Evolutionary conservation across 768 basidiomycete species (phyloP).

Genomic region (Boletus eberwhitei): DNA sequence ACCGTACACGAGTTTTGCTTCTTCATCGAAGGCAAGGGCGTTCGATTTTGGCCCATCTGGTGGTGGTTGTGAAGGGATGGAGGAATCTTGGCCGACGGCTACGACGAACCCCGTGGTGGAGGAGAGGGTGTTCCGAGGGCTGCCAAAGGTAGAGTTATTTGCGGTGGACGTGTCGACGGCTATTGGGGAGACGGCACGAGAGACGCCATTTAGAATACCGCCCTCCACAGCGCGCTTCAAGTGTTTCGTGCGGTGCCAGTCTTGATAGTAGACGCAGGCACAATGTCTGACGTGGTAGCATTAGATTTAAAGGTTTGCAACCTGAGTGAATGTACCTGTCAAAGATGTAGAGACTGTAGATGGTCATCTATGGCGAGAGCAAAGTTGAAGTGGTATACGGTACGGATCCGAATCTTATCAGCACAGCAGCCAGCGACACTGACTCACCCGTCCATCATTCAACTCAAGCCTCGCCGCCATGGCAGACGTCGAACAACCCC

Average conservation of each 20-base stretch:
- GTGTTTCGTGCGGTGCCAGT: slow-evolving; percentile 82
- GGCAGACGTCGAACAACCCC: slow-evolving; percentile 3
- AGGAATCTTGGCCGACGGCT: slow-evolving; percentile 49
- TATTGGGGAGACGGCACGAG: slow-evolving; percentile 54
- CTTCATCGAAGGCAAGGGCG: slow-evolving; percentile 90
- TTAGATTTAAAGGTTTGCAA: background rate
- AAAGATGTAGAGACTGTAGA: slow-evolving; percentile 90
- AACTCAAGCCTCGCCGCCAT: background rate
- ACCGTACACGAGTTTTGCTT: slow-evolving; percentile 96
- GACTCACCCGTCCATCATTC: background rate
- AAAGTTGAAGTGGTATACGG: no score
- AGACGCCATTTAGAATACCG: slow-evolving; percentile 76
- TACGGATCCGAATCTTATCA: background rate
- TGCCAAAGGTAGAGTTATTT: slow-evolving; percentile 42
- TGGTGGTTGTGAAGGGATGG: slow-evolving; percentile 21
- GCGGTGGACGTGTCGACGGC: slow-evolving; percentile 32
- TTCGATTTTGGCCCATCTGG: slow-evolving; percentile 34
- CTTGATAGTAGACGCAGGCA: slow-evolving; percentile 90
- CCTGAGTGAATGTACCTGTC: slow-evolving; percentile 53
- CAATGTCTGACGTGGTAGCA: slow-evolving; percentile 62
- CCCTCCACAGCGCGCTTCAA: slow-evolving; percentile 71
- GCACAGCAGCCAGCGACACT: background rate
- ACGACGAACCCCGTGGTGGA: slow-evolving; percentile 67
- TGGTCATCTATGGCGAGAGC: slow-evolving; percentile 56
- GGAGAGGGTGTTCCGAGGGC: slow-evolving; percentile 64